Evolutionary conservation across 495 filamentous ascomycete genomes (phyloP).

Genomic region (Xylaria palmicola): DNA sequence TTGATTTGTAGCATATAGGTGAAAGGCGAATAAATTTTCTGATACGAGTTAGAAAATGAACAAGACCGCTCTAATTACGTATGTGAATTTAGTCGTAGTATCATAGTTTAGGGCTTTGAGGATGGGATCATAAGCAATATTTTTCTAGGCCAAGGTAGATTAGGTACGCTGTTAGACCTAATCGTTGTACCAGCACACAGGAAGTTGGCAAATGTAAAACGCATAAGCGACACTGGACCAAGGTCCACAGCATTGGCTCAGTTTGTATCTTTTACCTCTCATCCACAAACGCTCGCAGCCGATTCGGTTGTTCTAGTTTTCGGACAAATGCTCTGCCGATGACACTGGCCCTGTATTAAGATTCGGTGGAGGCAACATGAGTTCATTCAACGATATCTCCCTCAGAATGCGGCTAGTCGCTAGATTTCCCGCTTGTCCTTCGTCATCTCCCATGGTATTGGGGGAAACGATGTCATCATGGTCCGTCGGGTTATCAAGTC

Average conservation of each 20-base stretch:
- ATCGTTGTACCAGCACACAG: too few species aligned
- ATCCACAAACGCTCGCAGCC: not conserved
- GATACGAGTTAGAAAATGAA: not conserved
- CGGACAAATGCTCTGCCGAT: not conserved
- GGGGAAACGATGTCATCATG: not conserved
- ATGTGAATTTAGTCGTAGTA: not conserved
- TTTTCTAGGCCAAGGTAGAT: too few species aligned
- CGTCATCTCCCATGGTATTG: not conserved
- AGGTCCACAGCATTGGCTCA: too few species aligned
- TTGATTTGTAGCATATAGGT: not conserved
- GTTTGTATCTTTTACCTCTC: too few species aligned
- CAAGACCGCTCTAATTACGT: not conserved
- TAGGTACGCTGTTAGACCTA: too few species aligned
- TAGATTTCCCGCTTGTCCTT: not conserved
- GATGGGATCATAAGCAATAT: not conserved
- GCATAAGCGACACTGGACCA: too few species aligned
- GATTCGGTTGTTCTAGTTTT: too few species aligned
- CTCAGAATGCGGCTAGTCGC: not conserved
- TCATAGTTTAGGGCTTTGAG: too few species aligned
- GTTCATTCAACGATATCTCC: slow-evolving; percentile 3
- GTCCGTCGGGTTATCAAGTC: not conserved
- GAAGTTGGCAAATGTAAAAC: too few species aligned
- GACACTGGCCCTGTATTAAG: not conserved
- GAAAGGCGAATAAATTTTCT: not conserved
- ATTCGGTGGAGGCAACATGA: not conserved